Conservation (phyloP, 2,329 filamentous ascomycete genomes). For the Cadophora luteo-olivacea region DNA sequence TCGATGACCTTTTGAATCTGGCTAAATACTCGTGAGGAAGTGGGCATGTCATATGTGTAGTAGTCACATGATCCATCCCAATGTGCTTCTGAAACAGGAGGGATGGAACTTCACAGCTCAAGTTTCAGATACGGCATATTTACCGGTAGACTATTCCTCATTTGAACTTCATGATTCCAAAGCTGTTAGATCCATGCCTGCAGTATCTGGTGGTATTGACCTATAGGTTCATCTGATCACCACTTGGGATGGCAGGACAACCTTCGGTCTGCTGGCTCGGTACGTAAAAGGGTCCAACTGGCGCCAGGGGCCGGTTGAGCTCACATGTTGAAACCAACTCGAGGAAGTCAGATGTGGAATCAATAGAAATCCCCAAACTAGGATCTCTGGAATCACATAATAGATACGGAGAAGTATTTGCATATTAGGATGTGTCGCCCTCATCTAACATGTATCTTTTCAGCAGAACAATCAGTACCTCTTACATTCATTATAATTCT, state of each 20-base stretch:
- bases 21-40: neutral
- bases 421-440: neutral
- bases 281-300: neutral
- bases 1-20: neutral
- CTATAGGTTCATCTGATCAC: slow-evolving; percentile 12
- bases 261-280: neutral
- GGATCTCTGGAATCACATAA: neutral
- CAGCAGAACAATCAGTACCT: neutral
- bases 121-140: neutral
- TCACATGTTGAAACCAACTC: neutral
- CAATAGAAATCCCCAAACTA: neutral
- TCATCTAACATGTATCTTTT: neutral
- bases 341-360: neutral
- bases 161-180: slow-evolving; percentile 5
- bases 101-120: neutral
- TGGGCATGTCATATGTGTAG: neutral
- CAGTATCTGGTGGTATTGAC: neutral
- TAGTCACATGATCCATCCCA: neutral
- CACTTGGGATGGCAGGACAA: neutral
- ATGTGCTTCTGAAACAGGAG: neutral
- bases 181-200: neutral
- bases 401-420: neutral
- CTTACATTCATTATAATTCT: neutral
- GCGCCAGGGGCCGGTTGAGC: neutral
- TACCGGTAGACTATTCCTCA: neutral